Base-by-base conservation (phyloP, 495 filamentous ascomycete genomes). In the Hypoxylon intermedium region DNA sequence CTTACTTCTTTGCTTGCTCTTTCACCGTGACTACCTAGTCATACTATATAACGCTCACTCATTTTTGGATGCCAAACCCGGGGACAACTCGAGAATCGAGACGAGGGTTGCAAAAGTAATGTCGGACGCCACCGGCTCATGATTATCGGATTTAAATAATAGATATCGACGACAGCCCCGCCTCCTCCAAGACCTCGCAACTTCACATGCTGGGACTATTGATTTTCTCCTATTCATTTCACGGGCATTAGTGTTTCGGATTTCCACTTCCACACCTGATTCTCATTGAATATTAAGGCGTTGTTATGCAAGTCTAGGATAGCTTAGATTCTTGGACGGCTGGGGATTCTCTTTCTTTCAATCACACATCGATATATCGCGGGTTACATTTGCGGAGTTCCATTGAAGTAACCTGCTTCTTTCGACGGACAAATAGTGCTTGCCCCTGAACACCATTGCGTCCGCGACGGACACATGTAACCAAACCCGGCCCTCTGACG, bases 171-270 rank as follows among this genome's bases (percentile, higher is more conserved):
- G 23, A 51, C 37, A 31, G 12, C 34, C 44, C 44, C 45, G 41
- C 30, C 31, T 15, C 45, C 44, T 67, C 51, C 43, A 58, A 67
- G 57, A 69, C 67, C 44, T 40, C 46, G 31, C 20, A 50, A 55
- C 58, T 28, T 30, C 51, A 13, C 46, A 26, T 43, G 4, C 28
- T 67, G 21, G 45, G 47, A 67, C 63, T 67, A 63, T 69, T 58
- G 67, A 62, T 57, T 46, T 43, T 26, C 16, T 58, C 53, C 37
- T 50, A 31, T 63, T 52, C 50, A 36, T 46, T 60, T 48, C 41
- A 36, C 44, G 21, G 53, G 38, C 30, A 65, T 67, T 44, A 49
- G 38, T 49, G 54, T 63, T 64, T 59, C 60, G 49, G 60, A 18
- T 24, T 40, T 42, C 18, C 30, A 21, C 41, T 62, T n/a, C n/a